Percentiles rank a stretch among this genome's conserved stretches.
Evolutionary conservation across 1,139 yeast genomes (phyloP).

Genomic region (Lizanozyma gosingica): DNA sequence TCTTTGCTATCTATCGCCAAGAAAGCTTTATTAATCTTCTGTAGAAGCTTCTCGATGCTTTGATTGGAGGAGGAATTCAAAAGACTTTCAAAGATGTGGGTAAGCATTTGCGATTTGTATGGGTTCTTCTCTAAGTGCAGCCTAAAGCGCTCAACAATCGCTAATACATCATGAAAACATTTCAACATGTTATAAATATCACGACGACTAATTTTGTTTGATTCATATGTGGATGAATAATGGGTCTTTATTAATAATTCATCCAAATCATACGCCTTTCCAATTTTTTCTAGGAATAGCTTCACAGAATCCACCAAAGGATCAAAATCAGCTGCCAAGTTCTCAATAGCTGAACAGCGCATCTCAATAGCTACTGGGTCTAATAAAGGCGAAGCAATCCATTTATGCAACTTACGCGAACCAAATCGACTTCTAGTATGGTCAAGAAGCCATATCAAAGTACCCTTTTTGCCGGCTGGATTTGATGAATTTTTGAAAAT

Average conservation of each 20-base stretch:
- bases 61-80: constrained; percentile 9
- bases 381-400: constrained; percentile 71
- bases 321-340: constrained; percentile 47
- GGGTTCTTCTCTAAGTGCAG: constrained; percentile 2
- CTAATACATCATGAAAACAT: constrained; percentile 33
- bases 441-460: constrained; percentile 70
- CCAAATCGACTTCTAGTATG: constrained; percentile 80
- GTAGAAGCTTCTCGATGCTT: constrained; percentile 25
- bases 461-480: constrained; percentile 44
- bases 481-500: constrained; percentile 61
- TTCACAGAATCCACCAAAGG: constrained; percentile 37
- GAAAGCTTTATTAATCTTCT: constrained; percentile 46
- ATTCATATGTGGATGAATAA: constrained; percentile 32
- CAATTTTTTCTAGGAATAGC: constrained; percentile 28
- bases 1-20: constrained; percentile 45
- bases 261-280: constrained; percentile 48
- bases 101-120: constrained; percentile 19
- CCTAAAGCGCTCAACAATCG: constrained; percentile 13
- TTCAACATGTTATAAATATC: constrained; percentile 57
- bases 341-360: constrained; percentile 58
- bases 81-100: constrained; percentile 14
- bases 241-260: constrained; percentile 58
- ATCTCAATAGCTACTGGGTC: constrained; percentile 43
- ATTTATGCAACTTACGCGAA: constrained; percentile 48
- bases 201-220: constrained; percentile 48